Evolutionary conservation across 768 basidiomycete species (phyloP).

Genomic region (Kwoniella europaea): DNA sequence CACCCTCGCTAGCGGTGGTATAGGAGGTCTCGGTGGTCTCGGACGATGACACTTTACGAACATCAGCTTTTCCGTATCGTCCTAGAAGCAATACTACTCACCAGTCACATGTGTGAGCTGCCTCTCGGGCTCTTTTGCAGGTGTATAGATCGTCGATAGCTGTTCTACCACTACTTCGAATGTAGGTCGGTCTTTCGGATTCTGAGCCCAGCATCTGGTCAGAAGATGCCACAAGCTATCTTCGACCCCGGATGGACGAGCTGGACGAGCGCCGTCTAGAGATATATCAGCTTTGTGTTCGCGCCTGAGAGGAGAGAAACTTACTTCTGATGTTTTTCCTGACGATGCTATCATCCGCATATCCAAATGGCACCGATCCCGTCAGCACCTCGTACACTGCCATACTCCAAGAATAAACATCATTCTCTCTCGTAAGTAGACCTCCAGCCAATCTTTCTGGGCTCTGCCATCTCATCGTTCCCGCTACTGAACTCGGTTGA

Average conservation of each 20-base stretch:
- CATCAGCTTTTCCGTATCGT: background rate
- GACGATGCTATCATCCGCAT: conserved; percentile 57
- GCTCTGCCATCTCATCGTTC: conserved; percentile 72
- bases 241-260: conserved; percentile 22
- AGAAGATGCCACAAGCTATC: conserved; percentile 34
- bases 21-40: conserved; percentile 21
- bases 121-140: conserved; percentile 15
- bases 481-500: conserved; percentile 60
- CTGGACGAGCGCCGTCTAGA: conserved; percentile 31
- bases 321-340: conserved; percentile 59
- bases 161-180: conserved; percentile 33
- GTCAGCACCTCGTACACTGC: conserved; percentile 63
- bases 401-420: conserved; percentile 74
- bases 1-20: conserved; percentile 24
- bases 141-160: conserved; percentile 24
- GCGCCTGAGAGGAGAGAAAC: conserved; percentile 6
- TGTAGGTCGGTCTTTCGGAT: conserved; percentile 32
- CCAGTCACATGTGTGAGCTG: conserved; percentile 3
- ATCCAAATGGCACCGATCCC: conserved; percentile 33
- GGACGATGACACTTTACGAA: conserved; percentile 9
- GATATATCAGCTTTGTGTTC: background rate
- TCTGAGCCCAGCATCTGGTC: conserved; percentile 37
- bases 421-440: conserved; percentile 64
- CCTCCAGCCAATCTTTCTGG: conserved; percentile 69
- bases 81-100: background rate